phyloP scores from a whole-genome alignment of 1,284 basidiomycete species.

The Psilocybe mexicana region DNA sequence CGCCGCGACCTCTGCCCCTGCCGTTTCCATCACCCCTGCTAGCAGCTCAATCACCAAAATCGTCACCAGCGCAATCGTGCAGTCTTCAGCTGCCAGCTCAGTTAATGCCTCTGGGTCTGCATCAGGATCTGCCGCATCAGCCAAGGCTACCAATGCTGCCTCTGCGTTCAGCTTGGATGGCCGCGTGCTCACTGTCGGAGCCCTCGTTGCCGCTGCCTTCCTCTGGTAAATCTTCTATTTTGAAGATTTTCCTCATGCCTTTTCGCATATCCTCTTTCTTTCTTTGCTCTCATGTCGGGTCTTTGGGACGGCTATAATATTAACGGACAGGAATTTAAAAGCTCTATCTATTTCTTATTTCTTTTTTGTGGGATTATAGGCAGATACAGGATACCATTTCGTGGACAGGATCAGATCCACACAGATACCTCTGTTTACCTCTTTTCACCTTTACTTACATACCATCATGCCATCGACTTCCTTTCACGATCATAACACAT shows the following conservation, averaged over 20 bases:
- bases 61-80: not conserved
- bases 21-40: not conserved
- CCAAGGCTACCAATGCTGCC: constrained; percentile 7
- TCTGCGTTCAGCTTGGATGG: constrained; percentile 1
- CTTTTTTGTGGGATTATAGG: not conserved
- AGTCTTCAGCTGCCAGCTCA: not conserved
- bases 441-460: not conserved
- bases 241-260: not conserved
- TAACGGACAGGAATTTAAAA: not conserved
- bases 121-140: constrained; percentile 3
- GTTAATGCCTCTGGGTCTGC: not conserved
- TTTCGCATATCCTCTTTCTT: not conserved
- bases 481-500: not conserved
- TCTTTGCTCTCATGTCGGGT: not conserved
- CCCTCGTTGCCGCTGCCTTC: constrained; percentile 7
- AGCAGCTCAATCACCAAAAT: constrained; percentile 2
- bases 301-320: not conserved
- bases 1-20: constrained; percentile 1
- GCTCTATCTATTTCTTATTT: not conserved
- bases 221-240: constrained; percentile 7
- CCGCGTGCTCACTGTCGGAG: constrained; percentile 8
- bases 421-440: not conserved
- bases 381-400: not conserved
- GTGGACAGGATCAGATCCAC: not conserved
- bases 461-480: not conserved